Conservation (phyloP, 2,329 filamentous ascomycete genomes). For the Beauveria medogensis region DNA sequence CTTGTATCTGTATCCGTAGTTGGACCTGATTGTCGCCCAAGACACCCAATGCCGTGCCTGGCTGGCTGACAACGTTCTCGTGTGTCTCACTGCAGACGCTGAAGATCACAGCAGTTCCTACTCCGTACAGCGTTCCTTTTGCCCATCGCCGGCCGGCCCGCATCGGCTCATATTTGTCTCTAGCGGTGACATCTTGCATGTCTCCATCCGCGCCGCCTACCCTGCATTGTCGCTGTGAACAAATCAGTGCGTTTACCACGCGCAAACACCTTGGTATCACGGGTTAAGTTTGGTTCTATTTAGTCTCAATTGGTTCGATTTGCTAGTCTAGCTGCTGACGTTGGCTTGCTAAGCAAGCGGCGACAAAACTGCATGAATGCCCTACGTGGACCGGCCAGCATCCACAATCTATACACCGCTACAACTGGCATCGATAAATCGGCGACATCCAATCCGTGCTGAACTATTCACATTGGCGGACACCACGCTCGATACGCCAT, state of each 20-base stretch:
- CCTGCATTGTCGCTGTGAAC: neutral
- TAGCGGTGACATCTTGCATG: neutral
- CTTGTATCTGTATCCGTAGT: too few relatives aligned
- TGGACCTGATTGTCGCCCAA: too few relatives aligned
- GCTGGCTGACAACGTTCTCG: neutral
- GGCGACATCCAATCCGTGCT: neutral
- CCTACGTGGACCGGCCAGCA: neutral
- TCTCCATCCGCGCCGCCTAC: neutral
- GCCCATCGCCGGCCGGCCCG: neutral
- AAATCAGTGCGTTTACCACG: neutral
- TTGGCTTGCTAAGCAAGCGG: neutral
- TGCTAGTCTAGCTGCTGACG: too few relatives aligned
- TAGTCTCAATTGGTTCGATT: neutral
- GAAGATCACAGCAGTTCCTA: neutral
- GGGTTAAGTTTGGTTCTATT: neutral
- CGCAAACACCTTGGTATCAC: neutral
- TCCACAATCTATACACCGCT: neutral
- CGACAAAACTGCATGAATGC: neutral
- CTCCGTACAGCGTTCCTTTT: neutral
- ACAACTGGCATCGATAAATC: neutral
- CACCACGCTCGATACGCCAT: slow-evolving; percentile 5
- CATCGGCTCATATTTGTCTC: neutral
- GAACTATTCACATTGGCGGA: neutral
- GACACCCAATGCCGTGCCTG: too few relatives aligned
- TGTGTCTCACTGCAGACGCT: too few relatives aligned